Percentiles rank a stretch among this genome's conserved stretches.
phyloP scores from a whole-genome alignment of 2,329 filamentous ascomycete genomes.

The Aspergillus sp. region DNA sequence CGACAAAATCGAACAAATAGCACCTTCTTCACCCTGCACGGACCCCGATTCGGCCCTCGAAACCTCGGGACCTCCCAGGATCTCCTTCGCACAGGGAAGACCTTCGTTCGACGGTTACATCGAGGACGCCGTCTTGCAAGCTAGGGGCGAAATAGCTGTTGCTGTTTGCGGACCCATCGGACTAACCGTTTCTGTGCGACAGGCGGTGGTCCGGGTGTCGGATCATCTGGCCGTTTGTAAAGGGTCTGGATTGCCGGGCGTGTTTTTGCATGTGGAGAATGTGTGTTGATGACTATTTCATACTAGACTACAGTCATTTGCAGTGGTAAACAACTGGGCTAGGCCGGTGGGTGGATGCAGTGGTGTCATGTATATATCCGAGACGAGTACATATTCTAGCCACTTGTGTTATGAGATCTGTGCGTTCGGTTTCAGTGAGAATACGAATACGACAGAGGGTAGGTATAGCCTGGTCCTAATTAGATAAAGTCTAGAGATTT shows the following conservation, averaged over 20 bases:
- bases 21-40: not conserved
- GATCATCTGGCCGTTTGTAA: not conserved
- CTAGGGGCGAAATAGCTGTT: not conserved
- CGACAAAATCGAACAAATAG: not conserved
- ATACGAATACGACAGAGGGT: too few species aligned
- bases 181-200: not conserved
- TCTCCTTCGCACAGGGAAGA: not conserved
- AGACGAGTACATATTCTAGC: not conserved
- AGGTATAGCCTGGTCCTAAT: too few species aligned
- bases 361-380: not conserved
- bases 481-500: too few species aligned
- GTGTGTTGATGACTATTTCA: not conserved
- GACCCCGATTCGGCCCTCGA: not conserved
- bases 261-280: slow-evolving; percentile 3
- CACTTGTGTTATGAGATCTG: too few species aligned
- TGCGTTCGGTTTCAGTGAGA: too few species aligned
- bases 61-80: not conserved
- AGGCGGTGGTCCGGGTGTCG: not conserved
- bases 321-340: too few species aligned
- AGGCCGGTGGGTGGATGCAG: too few species aligned
- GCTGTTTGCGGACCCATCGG: not conserved
- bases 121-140: not conserved
- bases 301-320: too few species aligned
- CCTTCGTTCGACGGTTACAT: not conserved
- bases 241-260: not conserved